A percentile compares a stretch with the other conserved stretches of the same genome.
These are phyloP conservation scores for Chaetoceros muelleri DNA, from an alignment of 108 stramenopile genomes.

Conservation along the genomic window DNA sequence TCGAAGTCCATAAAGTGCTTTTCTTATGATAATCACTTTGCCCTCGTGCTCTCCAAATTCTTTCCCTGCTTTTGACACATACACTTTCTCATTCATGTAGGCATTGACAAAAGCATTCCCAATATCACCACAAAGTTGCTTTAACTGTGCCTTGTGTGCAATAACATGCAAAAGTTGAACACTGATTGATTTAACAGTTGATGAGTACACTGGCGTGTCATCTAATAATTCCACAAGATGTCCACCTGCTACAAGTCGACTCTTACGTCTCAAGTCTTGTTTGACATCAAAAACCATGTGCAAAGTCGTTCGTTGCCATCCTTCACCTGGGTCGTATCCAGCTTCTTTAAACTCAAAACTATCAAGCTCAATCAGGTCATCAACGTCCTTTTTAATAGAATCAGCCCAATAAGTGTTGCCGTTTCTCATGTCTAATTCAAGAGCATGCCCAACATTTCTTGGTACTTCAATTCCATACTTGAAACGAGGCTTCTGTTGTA, in stretches of 20 bases:
- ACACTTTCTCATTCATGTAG: too few species aligned
- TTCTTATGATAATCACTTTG: too few species aligned
- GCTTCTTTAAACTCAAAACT: neutral
- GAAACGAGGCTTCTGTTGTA: too few species aligned
- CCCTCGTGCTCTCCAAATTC: too few species aligned
- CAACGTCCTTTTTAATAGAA: slow-evolving; percentile 1
- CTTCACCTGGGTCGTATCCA: slow-evolving; percentile 3
- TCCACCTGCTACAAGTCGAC: slow-evolving; percentile 15
- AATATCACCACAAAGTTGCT: too few species aligned
- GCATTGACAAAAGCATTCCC: too few species aligned
- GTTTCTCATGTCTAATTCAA: slow-evolving; percentile 18
- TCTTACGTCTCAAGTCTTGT: slow-evolving; percentile 11
- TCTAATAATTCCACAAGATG: slow-evolving; percentile 3
- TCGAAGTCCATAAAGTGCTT: too few species aligned
- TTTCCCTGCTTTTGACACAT: too few species aligned
- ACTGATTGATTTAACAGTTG: slow-evolving; percentile 17
- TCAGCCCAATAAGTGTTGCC: slow-evolving; percentile 31
- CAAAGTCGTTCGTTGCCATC: neutral
- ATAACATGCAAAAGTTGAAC: slow-evolving; percentile 17
- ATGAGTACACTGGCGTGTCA: slow-evolving; percentile 18
- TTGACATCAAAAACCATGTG: slow-evolving; percentile 16
- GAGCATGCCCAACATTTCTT: slow-evolving; percentile 10
- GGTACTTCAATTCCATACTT: slow-evolving; percentile 15
- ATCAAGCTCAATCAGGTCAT: neutral
- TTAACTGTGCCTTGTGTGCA: too few species aligned